Conservation (phyloP, 495 filamentous ascomycete genomes). For the Parmelia sp. region DNA sequence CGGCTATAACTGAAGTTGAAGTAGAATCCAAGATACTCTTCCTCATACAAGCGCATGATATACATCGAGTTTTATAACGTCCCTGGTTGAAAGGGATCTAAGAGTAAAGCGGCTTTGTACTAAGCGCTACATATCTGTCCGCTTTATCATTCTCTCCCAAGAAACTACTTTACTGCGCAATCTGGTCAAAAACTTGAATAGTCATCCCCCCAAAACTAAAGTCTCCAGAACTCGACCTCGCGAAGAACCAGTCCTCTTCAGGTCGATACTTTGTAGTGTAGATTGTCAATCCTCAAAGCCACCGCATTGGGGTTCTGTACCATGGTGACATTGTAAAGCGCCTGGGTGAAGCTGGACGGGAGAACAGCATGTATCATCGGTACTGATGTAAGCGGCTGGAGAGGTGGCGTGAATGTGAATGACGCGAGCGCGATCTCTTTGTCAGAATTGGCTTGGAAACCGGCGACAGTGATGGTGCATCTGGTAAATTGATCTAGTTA, state of each 20-base stretch:
- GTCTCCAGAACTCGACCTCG: too few relatives aligned
- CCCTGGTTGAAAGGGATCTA: too few relatives aligned
- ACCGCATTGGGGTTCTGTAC: not conserved
- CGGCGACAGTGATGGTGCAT: slow-evolving; percentile 10
- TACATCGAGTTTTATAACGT: too few relatives aligned
- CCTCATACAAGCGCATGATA: too few relatives aligned
- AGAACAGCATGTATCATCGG: slow-evolving; percentile 14
- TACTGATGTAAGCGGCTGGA: not conserved
- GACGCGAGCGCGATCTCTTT: slow-evolving; percentile 4
- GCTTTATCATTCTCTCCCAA: too few relatives aligned
- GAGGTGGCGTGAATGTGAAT: slow-evolving; percentile 12
- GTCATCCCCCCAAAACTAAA: too few relatives aligned
- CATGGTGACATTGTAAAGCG: slow-evolving; percentile 10
- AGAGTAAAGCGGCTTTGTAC: too few relatives aligned
- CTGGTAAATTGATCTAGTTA: not conserved
- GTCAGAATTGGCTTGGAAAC: not conserved
- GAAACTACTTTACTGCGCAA: too few relatives aligned
- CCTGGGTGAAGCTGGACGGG: not conserved
- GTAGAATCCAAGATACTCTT: too few relatives aligned
- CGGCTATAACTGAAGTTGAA: too few relatives aligned
- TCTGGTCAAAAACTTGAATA: too few relatives aligned
- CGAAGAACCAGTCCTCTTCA: not conserved
- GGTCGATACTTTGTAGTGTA: not conserved
- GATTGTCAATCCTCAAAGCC: not conserved
- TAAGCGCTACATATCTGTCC: too few relatives aligned